A percentile compares a stretch with the other conserved stretches of the same genome.
Evolutionary conservation across 345 rosid species (phyloP).

Genomic region (Gossypium sturtianum): DNA sequence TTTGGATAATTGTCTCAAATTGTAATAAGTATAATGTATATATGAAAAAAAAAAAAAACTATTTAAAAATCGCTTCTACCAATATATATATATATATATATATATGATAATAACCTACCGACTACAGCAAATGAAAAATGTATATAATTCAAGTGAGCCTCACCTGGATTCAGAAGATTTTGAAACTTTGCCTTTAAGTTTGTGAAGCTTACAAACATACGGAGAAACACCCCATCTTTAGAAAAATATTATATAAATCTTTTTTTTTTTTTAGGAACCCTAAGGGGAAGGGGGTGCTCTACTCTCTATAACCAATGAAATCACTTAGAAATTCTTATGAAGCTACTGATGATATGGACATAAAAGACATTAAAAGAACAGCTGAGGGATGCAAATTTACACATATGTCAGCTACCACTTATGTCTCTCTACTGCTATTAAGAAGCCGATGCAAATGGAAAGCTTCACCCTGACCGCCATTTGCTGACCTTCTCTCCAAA

Average conservation of each 20-base stretch:
- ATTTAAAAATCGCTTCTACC: too few species aligned
- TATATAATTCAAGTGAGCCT: neutral
- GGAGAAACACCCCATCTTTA: constrained; percentile 1
- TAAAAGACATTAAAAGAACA: neutral
- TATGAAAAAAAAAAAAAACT: too few species aligned
- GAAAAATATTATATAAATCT: neutral
- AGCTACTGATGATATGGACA: neutral
- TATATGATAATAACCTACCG: too few species aligned
- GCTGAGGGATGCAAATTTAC: neutral
- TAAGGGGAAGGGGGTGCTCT: neutral
- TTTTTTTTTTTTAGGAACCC: neutral
- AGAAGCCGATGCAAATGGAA: constrained; percentile 62
- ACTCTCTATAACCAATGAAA: neutral
- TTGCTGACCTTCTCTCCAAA: constrained; percentile 60
- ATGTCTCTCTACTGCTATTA: constrained; percentile 28
- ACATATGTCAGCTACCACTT: constrained; percentile 22
- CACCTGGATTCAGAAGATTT: neutral
- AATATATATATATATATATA: too few species aligned
- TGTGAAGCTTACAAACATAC: constrained; percentile 6
- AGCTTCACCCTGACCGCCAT: constrained; percentile 78
- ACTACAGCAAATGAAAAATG: too few species aligned
- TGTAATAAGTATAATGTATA: too few species aligned
- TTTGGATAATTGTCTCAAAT: too few species aligned
- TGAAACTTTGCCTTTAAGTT: neutral
- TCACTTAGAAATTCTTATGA: neutral